Conservation (phyloP, 495 filamentous ascomycete genomes). For the Penicillium ochrochloron region DNA sequence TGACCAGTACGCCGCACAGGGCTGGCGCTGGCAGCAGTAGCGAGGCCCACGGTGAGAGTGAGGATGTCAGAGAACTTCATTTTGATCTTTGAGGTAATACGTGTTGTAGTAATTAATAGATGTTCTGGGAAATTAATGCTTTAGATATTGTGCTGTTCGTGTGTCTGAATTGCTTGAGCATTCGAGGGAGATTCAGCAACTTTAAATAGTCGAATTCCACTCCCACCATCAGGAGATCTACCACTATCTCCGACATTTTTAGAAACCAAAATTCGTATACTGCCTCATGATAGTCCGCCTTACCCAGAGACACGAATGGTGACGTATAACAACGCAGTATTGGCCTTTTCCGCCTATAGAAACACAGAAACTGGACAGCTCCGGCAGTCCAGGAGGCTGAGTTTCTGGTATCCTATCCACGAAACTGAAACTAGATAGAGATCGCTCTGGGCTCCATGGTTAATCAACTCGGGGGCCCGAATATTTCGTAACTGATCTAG, state of each 20-base stretch:
- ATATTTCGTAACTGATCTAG: background rate
- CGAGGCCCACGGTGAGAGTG: constrained; percentile 19
- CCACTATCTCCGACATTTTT: background rate
- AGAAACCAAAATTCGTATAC: background rate
- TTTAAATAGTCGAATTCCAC: background rate
- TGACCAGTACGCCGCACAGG: constrained; percentile 15
- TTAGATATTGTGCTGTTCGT: background rate
- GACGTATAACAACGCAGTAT: background rate
- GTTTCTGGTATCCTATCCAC: background rate
- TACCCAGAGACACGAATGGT: constrained; percentile 1
- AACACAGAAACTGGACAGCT: background rate
- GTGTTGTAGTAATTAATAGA: background rate
- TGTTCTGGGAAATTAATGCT: background rate
- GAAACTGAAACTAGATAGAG: background rate
- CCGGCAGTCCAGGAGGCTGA: background rate
- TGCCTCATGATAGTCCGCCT: background rate
- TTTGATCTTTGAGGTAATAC: constrained; percentile 7
- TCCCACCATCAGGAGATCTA: background rate
- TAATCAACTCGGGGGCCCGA: background rate
- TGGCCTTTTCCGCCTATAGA: background rate
- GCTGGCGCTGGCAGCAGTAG: constrained; percentile 16
- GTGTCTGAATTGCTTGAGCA: background rate
- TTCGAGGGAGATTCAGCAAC: background rate
- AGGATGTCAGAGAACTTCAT: constrained; percentile 15
- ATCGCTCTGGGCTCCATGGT: background rate